Evolutionary conservation across 176 grass and related monocot species (phyloP).

Genomic region (Dactylis glomerata): DNA sequence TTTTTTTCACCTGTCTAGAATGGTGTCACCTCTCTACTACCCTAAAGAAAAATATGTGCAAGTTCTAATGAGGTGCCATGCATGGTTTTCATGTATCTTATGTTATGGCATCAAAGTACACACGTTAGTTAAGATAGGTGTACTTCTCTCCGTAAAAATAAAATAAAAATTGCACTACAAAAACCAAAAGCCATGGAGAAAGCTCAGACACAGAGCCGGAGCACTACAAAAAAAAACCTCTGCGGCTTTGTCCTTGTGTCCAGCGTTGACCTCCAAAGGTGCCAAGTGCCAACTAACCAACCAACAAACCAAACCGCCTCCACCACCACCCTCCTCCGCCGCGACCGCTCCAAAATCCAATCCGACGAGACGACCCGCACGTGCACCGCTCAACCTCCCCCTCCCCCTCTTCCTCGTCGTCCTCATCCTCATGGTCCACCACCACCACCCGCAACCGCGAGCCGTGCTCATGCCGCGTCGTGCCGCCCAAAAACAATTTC

Average conservation of each 20-base stretch:
- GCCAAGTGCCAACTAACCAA: not conserved
- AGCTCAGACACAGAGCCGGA: not conserved
- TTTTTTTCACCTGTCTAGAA: not conserved
- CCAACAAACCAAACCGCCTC: conserved; percentile 15
- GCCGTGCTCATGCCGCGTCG: conserved; percentile 21
- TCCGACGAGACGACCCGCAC: conserved; percentile 11
- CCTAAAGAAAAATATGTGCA: not conserved
- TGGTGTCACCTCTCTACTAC: no score
- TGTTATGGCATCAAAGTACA: not conserved
- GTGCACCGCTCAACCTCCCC: conserved; percentile 23
- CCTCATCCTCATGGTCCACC: conserved; percentile 15
- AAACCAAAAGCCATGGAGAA: not conserved
- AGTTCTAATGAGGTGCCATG: not conserved
- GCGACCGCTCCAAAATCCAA: conserved; percentile 17
- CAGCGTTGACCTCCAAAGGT: not conserved
- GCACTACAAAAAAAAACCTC: not conserved
- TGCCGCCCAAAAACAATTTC: conserved; percentile 26
- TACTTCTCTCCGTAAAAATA: no score
- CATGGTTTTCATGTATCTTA: not conserved
- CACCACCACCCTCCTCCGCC: conserved; percentile 6
- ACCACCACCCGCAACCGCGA: not conserved
- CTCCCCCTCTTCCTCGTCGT: not conserved
- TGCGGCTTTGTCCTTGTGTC: not conserved
- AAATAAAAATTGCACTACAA: no score
- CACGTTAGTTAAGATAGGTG: not conserved